A percentile compares a stretch with the other conserved stretches of the same genome.
phyloP scores from a whole-genome alignment of 2,329 filamentous ascomycete species.

The Beauveria varroae region DNA sequence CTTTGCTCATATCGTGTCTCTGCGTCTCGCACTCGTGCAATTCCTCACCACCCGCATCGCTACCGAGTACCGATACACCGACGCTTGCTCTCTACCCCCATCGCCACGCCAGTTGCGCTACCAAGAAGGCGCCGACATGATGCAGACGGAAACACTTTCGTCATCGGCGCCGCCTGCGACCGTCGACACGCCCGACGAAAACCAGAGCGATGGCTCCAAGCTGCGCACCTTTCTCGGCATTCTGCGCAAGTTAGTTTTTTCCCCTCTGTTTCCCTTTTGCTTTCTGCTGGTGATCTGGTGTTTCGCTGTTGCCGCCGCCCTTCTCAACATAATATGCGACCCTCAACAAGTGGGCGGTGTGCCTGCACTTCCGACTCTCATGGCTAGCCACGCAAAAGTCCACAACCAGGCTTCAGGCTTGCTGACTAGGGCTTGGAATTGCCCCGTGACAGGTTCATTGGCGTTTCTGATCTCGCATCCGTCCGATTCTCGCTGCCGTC shows the following conservation, averaged over 20 bases:
- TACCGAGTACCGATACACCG: neutral
- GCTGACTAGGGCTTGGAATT: slow-evolving; percentile 20
- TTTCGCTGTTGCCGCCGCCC: slow-evolving; percentile 6
- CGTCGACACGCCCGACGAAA: slow-evolving; percentile 33
- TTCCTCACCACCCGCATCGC: neutral
- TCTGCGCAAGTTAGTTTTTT: slow-evolving; percentile 65
- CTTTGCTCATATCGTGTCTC: neutral
- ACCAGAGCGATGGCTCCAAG: slow-evolving; percentile 74
- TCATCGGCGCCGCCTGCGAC: slow-evolving; percentile 26
- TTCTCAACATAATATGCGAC: slow-evolving; percentile 6
- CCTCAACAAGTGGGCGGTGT: slow-evolving; percentile 13
- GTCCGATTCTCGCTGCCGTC: slow-evolving; percentile 95
- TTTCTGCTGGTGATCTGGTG: neutral
- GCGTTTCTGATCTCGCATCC: slow-evolving; percentile 88
- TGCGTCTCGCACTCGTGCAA: neutral
- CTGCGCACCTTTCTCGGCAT: slow-evolving; percentile 83
- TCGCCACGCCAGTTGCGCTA: neutral
- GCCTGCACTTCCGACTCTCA: slow-evolving; percentile 9
- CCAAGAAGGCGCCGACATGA: neutral
- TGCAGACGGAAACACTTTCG: slow-evolving; percentile 26
- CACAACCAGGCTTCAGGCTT: neutral
- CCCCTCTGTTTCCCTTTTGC: neutral
- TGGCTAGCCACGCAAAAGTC: neutral
- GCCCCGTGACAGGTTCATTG: slow-evolving; percentile 66
- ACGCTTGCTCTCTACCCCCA: neutral